Base-by-base conservation (phyloP, 2,329 filamentous ascomycete genomes). In the Nemania sp. region DNA sequence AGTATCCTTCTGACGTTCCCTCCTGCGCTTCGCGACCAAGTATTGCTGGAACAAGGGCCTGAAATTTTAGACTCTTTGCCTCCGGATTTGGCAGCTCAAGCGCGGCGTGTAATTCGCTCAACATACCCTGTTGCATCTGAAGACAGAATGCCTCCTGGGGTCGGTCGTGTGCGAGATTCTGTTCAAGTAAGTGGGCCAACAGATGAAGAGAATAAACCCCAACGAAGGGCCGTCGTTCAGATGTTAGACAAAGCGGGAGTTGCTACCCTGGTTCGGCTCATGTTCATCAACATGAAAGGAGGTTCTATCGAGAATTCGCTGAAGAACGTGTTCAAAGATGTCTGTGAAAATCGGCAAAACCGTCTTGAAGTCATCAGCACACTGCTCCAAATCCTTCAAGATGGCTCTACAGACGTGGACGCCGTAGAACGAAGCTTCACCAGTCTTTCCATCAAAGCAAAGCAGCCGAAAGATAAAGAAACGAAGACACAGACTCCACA, bases 191-290 rank as follows among this genome's bases (percentile, higher is more conserved):
- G 67, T 46, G 63, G 66, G 22, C 60, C 62, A 33, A 52, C 57
- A 22, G 66, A 65, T 9, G 59, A 53, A 61, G 73, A 83, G 61
- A 81, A 80, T 69, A 93, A 91, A 74, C 74, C 79, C 31, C 87
- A 89, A 65, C 86, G 90, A 52, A 88, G 89, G 57, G 86, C 90
- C 19, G 89, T 95, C 53, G 89, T 96, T 20, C 94, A 99, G 70
- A 96, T 99, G 88, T 83, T 99, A 24, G 94, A 99, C 72, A 97
- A 96, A 73, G 83, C 92, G 41, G 94, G 95, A 22, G 87, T 99
- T 61, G 94, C 95, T 22, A 97, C 94, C n/a, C 77, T 99, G 28
- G 80, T 99, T 37, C 90, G 95, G n/a, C 81, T 99, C 8, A 97
- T 99, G 93, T 99, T 99, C 70, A 91, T 97, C 64, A 89, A 70